Percentiles rank a stretch among this genome's conserved stretches.
These are phyloP conservation scores for Pleurotus djamor DNA, from an alignment of 768 basidiomycete species.

Conservation along the genomic window DNA sequence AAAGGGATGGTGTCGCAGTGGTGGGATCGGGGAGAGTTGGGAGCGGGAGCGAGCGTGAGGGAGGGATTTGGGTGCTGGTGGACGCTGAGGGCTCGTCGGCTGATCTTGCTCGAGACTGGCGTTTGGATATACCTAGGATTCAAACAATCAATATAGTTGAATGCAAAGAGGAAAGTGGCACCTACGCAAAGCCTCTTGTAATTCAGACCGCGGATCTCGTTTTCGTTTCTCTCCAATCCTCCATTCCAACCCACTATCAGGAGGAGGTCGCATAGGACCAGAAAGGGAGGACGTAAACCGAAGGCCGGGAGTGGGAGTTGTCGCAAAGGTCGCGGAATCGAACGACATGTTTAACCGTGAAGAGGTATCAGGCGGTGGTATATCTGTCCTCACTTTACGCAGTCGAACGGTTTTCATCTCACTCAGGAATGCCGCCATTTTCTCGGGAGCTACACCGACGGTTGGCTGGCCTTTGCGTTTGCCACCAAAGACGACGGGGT, in stretches of 20 bases:
- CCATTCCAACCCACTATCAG: conserved; percentile 5
- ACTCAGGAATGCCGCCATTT: conserved; percentile 79
- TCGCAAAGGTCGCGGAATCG: background rate
- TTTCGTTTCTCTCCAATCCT: conserved; percentile 33
- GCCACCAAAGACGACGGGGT: conserved; percentile 27
- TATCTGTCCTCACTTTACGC: conserved; percentile 46
- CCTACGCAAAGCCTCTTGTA: conserved; percentile 31
- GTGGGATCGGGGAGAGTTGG: conserved; percentile 31
- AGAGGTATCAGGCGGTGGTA: background rate
- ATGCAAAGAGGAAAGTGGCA: conserved; percentile 4
- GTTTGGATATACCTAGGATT: conserved; percentile 27
- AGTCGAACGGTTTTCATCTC: conserved; percentile 79
- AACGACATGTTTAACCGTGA: conserved; percentile 3
- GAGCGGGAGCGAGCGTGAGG: conserved; percentile 6
- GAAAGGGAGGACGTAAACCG: conserved; percentile 2
- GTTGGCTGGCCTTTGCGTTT: conserved; percentile 61
- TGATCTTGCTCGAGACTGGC: conserved; percentile 22
- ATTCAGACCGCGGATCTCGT: conserved; percentile 24
- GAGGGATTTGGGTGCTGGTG: background rate
- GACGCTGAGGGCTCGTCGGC: background rate
- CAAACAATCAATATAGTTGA: background rate
- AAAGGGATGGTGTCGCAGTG: conserved; percentile 60
- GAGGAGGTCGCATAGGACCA: conserved; percentile 1
- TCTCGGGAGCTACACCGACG: conserved; percentile 72
- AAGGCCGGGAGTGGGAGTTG: background rate